Percentiles rank a stretch among this genome's conserved stretches.
Evolutionary conservation across 2,329 filamentous ascomycete species (phyloP).

Genomic region (Aureobasidium melanogenum): DNA sequence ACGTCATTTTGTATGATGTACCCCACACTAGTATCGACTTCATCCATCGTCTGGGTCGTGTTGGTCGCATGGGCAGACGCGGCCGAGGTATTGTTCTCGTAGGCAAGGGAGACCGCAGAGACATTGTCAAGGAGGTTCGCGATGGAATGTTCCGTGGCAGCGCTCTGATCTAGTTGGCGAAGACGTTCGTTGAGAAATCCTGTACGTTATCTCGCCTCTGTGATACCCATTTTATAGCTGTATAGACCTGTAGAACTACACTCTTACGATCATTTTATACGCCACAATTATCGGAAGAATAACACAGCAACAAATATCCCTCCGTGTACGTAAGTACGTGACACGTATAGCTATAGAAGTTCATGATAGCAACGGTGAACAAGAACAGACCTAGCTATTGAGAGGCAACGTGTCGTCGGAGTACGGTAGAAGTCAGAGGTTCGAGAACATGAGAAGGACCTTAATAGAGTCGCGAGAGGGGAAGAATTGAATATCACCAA

Average conservation of each 20-base stretch:
- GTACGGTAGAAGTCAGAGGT: too few species aligned
- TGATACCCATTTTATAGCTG: not conserved
- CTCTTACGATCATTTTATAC: not conserved
- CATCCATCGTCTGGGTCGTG: conserved; percentile 86
- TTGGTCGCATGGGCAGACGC: conserved; percentile 84
- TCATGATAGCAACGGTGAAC: too few species aligned
- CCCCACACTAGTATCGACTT: conserved; percentile 97
- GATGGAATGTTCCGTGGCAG: conserved; percentile 54
- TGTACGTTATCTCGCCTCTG: not conserved
- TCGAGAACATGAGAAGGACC: too few species aligned
- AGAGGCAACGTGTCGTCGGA: too few species aligned
- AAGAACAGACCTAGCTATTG: too few species aligned
- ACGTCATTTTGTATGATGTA: conserved; percentile 94
- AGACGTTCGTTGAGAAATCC: not conserved
- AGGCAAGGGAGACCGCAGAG: conserved; percentile 78
- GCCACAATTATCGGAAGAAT: too few species aligned
- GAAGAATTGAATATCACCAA: too few species aligned
- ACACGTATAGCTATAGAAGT: too few species aligned
- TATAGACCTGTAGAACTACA: not conserved
- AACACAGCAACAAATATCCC: too few species aligned
- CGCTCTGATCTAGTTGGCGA: conserved; percentile 35
- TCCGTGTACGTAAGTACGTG: too few species aligned
- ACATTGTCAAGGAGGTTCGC: conserved; percentile 85
- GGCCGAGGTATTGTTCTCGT: conserved; percentile 86
- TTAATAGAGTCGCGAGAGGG: too few species aligned